phyloP scores from a whole-genome alignment of 2,329 filamentous ascomycete species.

The Fusarium sp. region DNA sequence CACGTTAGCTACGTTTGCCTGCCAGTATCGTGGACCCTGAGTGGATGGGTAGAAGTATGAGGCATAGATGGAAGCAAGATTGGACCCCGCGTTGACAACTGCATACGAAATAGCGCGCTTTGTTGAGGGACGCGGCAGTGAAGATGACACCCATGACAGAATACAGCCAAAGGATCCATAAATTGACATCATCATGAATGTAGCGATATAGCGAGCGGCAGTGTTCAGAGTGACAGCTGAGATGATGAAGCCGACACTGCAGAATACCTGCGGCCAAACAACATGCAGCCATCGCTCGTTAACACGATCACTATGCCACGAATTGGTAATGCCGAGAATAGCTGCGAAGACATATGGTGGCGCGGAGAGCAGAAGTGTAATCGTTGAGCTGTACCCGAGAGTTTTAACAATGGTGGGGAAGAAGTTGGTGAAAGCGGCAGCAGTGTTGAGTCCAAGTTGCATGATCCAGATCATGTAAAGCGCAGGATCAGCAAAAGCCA shows the following conservation, averaged over 20 bases:
- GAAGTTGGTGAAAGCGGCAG: constrained; percentile 14
- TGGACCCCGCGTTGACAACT: constrained; percentile 6
- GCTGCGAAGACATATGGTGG: constrained; percentile 20
- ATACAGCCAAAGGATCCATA: constrained; percentile 22
- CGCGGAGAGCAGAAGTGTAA: constrained; percentile 10
- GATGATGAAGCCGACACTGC: constrained; percentile 13
- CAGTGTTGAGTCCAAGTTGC: constrained; percentile 20
- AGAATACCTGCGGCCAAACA: constrained; percentile 18
- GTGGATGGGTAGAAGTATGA: constrained; percentile 9
- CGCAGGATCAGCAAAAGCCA: constrained; percentile 8
- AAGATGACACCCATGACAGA: constrained; percentile 12
- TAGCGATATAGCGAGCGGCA: constrained; percentile 15
- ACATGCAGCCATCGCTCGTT: constrained; percentile 18
- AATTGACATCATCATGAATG: constrained; percentile 26
- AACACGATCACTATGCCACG: constrained; percentile 8
- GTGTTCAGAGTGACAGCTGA: constrained; percentile 12
- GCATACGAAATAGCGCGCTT: constrained; percentile 18
- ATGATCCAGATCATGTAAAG: constrained; percentile 25
- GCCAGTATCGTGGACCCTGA: constrained; percentile 14
- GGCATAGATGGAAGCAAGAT: constrained; percentile 13
- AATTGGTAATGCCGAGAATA: constrained; percentile 2
- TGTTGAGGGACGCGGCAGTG: constrained; percentile 10
- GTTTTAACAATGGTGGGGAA: constrained; percentile 22
- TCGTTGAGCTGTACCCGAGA: constrained; percentile 1
- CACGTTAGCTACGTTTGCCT: constrained; percentile 6